Percentiles rank a stretch among this genome's conserved stretches.
Conservation (phyloP, 1,284 basidiomycete species). For the Naganishia sp. region DNA sequence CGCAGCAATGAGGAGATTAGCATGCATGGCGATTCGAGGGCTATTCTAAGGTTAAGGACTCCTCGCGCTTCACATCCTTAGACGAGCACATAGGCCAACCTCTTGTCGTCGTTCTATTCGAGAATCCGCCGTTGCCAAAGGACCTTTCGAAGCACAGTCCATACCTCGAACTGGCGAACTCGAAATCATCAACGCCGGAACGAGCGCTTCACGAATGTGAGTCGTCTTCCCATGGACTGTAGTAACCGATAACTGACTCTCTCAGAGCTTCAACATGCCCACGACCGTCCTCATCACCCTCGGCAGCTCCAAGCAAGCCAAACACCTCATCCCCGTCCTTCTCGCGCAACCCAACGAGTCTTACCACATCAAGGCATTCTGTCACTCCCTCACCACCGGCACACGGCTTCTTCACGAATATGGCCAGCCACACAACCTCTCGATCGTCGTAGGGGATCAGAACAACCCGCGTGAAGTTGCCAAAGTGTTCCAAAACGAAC, state of each 20-base stretch:
- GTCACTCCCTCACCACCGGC: conserved; percentile 19
- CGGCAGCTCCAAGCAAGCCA: conserved; percentile 26
- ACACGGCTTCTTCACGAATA: conserved; percentile 22
- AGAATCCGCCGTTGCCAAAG: not conserved
- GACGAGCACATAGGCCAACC: no score
- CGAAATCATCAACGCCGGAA: no score
- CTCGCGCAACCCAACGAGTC: conserved; percentile 20
- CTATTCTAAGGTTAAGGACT: no score
- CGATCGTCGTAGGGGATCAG: conserved; percentile 24
- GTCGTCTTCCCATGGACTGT: no score
- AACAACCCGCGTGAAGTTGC: conserved; percentile 26
- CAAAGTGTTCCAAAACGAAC: conserved; percentile 25
- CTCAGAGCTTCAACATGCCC: not conserved
- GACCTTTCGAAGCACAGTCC: not conserved
- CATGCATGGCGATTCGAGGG: no score
- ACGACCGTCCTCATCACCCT: conserved; percentile 26
- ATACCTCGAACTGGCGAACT: no score
- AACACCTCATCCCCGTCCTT: conserved; percentile 22
- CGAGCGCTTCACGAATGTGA: no score
- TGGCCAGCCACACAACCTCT: conserved; percentile 21
- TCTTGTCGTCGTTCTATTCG: no score
- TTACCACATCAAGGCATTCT: conserved; percentile 28
- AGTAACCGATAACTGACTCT: no score
- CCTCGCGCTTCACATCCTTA: no score
- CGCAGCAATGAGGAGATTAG: no score